A percentile compares a stretch with the other conserved stretches of the same genome.
Evolutionary conservation across 805 yeast species (phyloP).

Genomic region (Wickerhamomyces strasburgensis): DNA sequence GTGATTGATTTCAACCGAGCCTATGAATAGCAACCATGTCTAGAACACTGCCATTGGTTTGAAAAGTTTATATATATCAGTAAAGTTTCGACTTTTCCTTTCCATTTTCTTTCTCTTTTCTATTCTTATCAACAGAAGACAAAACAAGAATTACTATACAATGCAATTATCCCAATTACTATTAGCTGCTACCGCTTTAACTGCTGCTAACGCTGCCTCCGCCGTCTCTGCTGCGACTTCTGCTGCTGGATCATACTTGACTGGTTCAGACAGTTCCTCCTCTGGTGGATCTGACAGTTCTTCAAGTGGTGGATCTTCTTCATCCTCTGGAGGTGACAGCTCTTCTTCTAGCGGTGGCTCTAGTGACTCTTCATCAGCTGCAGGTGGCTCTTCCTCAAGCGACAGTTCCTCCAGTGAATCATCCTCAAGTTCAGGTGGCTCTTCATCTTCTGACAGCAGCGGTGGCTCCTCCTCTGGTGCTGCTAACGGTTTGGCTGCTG

Average conservation of each 20-base stretch:
- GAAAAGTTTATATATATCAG: too few species aligned
- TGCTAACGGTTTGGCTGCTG: conserved; percentile 6
- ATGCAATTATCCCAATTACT: background rate
- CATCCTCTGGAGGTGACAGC: background rate
- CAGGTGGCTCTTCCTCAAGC: background rate
- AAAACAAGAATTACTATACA: background rate
- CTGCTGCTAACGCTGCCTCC: background rate
- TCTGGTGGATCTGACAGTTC: background rate
- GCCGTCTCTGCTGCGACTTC: background rate
- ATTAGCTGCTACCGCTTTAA: background rate
- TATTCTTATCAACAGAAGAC: too few species aligned
- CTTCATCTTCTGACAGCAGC: conserved; percentile 1
- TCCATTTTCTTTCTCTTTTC: background rate
- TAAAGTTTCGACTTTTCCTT: too few species aligned
- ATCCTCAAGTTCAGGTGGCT: background rate
- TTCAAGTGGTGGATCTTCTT: background rate
- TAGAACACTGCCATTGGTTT: too few species aligned
- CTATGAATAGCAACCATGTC: too few species aligned
- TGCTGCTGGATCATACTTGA: background rate
- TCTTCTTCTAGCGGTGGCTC: background rate
- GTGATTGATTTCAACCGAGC: too few species aligned
- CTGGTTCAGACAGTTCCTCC: background rate
- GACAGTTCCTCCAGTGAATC: background rate
- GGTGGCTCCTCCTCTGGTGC: background rate
- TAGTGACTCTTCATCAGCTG: background rate